Conservation (phyloP, 1,284 basidiomycete species). For the Trichosporon coremiiforme region DNA sequence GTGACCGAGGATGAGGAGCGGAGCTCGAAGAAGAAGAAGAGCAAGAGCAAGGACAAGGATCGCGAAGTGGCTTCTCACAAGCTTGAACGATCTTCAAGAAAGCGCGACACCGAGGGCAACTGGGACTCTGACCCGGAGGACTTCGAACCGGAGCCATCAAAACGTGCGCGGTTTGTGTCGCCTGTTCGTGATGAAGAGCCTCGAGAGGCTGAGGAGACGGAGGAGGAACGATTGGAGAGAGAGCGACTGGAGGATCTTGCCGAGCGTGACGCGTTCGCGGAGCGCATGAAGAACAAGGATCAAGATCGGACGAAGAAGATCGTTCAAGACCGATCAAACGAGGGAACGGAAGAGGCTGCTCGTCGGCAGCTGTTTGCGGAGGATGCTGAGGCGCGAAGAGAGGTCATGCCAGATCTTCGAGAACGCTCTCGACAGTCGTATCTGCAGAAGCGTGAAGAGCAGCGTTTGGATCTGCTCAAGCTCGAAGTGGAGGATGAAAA, state of each 20-base stretch:
- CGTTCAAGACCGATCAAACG: slow-evolving; percentile 87
- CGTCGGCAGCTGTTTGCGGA: slow-evolving; percentile 80
- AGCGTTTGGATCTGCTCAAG: slow-evolving; percentile 90
- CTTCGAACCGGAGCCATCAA: slow-evolving; percentile 67
- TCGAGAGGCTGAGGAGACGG: slow-evolving; percentile 60
- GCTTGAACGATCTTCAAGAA: slow-evolving; percentile 65
- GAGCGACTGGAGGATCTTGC: slow-evolving; percentile 76
- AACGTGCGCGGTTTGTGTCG: slow-evolving; percentile 51
- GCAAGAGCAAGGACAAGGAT: slow-evolving; percentile 57
- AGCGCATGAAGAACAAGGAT: slow-evolving; percentile 81
- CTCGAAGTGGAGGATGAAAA: slow-evolving; percentile 93
- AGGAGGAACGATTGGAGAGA: slow-evolving; percentile 69
- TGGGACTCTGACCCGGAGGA: slow-evolving; percentile 57
- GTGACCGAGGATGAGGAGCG: slow-evolving; percentile 70
- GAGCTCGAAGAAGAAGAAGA: slow-evolving; percentile 53
- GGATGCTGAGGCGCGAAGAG: slow-evolving; percentile 72
- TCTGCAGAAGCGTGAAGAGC: slow-evolving; percentile 90
- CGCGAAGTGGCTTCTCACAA: slow-evolving; percentile 58
- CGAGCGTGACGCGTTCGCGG: slow-evolving; percentile 91
- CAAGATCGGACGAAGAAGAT: slow-evolving; percentile 82
- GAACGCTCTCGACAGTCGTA: slow-evolving; percentile 90
- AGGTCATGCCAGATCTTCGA: slow-evolving; percentile 80
- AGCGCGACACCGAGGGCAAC: slow-evolving; percentile 66
- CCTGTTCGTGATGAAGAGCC: slow-evolving; percentile 41
- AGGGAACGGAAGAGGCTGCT: slow-evolving; percentile 78